Percentiles rank a stretch among this genome's conserved stretches.
Evolutionary conservation across 805 yeast species (phyloP).

Genomic region (Wickerhamomyces pijperi): DNA sequence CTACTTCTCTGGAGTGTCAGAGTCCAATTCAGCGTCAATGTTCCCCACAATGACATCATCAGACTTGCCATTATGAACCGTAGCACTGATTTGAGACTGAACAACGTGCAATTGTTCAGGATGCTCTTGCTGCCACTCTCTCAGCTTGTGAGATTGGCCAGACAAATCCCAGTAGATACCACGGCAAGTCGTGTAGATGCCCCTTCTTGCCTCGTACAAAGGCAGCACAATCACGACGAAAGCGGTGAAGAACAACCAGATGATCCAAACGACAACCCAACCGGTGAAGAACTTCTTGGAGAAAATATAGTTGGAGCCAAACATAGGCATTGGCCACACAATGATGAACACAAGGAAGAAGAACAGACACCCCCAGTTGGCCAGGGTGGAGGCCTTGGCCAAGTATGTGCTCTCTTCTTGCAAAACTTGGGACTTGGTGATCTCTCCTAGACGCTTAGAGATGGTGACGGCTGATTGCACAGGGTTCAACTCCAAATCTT

Average conservation of each 20-base stretch:
- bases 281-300: constrained; percentile 74
- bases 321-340: constrained; percentile 94
- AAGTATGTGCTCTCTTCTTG: constrained; percentile 44
- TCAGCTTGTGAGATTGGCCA: constrained; percentile 64
- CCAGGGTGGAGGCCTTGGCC: constrained; percentile 46
- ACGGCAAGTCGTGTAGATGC: constrained; percentile 50
- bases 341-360: constrained; percentile 56
- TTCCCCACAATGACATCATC: background rate
- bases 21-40: no score
- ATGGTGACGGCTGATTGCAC: constrained; percentile 21
- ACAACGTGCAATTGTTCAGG: constrained; percentile 72
- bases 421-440: constrained; percentile 15
- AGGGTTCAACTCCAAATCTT: constrained; percentile 16
- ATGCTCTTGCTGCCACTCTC: constrained; percentile 63
- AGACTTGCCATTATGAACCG: constrained; percentile 13
- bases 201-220: constrained; percentile 60
- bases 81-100: constrained; percentile 47
- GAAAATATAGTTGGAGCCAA: constrained; percentile 68
- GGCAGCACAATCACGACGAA: constrained; percentile 60
- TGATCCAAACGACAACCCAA: constrained; percentile 73
- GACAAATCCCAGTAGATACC: constrained; percentile 81
- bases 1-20: no score
- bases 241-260: constrained; percentile 68
- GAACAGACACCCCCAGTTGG: constrained; percentile 46
- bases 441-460: constrained; percentile 18